Base-by-base conservation (phyloP, 352 stramenopile genomes). In the Albugo laibachii region DNA sequence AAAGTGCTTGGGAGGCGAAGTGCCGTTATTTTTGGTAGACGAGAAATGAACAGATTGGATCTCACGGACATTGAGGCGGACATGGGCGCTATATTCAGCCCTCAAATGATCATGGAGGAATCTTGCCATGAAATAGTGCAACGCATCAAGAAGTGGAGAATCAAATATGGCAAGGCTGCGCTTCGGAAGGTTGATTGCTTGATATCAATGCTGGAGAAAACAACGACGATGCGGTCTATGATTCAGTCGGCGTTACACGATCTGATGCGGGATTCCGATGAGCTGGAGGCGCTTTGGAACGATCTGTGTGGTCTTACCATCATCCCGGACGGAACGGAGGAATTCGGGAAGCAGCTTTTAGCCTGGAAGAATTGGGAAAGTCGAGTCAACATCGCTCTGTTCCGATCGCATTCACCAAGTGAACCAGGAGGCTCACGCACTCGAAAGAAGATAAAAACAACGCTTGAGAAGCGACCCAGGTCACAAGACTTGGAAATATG, bases 311-410 rank as follows among this genome's bases (percentile, higher is more conserved):
- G 45, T 0, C 18, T 83, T 3, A 52, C 67, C 2, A 64, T 86
- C 38, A 60, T 54, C 0, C 67, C 71, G 0, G 44, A 59, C 18
- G 54, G 55, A 31, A 44, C 67, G 0, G 51, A 63, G 15, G 66
- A 76, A 16, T 60, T 86, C 2, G 56, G 61, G 14, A 54, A 78
- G 12, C 70, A 66, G 13, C 56, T 91, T 2, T 48, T 63, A 1
- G 64, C 71, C 19, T 81, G 68, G 24, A 56, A 57, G 8, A 55
- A 51, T 11, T 86, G 74, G 69, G 72, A 84, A 47, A 36, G 47
- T 27, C 57, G 54, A 8, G 77, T 69, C 0, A 57, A 68, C 20
- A 55, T 71, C 36, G 45, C 86, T 24, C 49, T 89, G 21, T 41
- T 43, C 13, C 36, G 13, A 24, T 49, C 13, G 19, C 34, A 36